A percentile compares a stretch with the other conserved stretches of the same genome.
phyloP scores from a whole-genome alignment of 2,329 filamentous ascomycete genomes.

The Calonectria henricotiae region DNA sequence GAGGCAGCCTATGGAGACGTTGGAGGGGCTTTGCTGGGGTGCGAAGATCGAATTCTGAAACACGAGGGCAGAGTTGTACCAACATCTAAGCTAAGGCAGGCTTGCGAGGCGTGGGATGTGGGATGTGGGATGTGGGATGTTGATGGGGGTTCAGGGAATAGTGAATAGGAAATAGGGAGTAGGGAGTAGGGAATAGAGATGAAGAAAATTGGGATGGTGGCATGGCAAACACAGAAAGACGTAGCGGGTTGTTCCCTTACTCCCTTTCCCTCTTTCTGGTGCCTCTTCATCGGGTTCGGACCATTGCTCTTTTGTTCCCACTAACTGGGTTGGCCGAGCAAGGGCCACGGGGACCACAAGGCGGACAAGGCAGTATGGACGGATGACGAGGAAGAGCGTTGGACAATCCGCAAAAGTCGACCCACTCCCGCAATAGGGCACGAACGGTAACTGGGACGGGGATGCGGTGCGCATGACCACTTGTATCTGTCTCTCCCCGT shows the following conservation, averaged over 20 bases:
- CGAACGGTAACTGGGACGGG: conserved; percentile 27
- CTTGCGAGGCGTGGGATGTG: conserved; percentile 18
- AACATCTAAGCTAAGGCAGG: conserved; percentile 21
- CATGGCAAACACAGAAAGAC: background rate
- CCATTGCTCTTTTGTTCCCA: conserved; percentile 6
- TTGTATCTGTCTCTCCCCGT: conserved; percentile 31
- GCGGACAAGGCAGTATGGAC: conserved; percentile 22
- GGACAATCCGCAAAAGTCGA: conserved; percentile 11
- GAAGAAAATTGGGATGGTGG: background rate
- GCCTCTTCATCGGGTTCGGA: conserved; percentile 11
- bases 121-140: background rate
- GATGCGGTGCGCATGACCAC: conserved; percentile 36
- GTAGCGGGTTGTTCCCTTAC: background rate
- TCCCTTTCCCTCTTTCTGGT: background rate
- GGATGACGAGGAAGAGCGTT: conserved; percentile 24
- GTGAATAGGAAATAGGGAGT: background rate
- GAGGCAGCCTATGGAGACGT: conserved; percentile 16
- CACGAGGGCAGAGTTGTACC: conserved; percentile 22
- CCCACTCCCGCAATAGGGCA: conserved; percentile 33
- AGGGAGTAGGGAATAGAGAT: background rate
- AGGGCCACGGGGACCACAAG: conserved; percentile 1
- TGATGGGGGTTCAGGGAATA: conserved; percentile 1
- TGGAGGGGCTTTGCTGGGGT: conserved; percentile 8
- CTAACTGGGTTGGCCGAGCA: conserved; percentile 5
- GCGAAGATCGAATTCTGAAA: conserved; percentile 32